Conservation (phyloP, 2,329 filamentous ascomycete species). For the Rutstroemia sp. region DNA sequence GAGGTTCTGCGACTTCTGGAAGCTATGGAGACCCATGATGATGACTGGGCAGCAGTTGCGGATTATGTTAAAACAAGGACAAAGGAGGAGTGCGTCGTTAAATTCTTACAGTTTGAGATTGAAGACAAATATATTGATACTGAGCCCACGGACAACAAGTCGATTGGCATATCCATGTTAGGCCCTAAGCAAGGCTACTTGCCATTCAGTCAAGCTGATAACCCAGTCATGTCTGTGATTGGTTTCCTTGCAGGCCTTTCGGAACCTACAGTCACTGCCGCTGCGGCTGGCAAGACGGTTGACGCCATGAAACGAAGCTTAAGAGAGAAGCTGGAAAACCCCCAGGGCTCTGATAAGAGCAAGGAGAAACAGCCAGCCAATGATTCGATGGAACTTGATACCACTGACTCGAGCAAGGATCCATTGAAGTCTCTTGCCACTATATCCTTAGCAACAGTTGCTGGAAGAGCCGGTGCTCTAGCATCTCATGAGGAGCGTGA, state of each 20-base stretch:
- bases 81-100: conserved; percentile 90
- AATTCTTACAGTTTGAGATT: conserved; percentile 93
- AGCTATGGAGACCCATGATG: conserved; percentile 85
- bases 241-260: conserved; percentile 88
- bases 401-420: conserved; percentile 41
- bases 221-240: conserved; percentile 93
- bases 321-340: conserved; percentile 67
- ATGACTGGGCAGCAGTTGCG: conserved; percentile 90
- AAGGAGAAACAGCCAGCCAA: conserved; percentile 42
- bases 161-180: conserved; percentile 56
- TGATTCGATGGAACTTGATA: conserved; percentile 60
- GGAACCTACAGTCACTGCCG: conserved; percentile 83
- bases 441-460: conserved; percentile 78
- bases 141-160: conserved; percentile 44
- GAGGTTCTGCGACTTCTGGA: conserved; percentile 87
- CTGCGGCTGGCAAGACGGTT: conserved; percentile 80
- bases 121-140: conserved; percentile 94
- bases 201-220: conserved; percentile 87
- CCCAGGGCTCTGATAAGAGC: conserved; percentile 46
- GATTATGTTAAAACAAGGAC: conserved; percentile 89
- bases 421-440: conserved; percentile 53
- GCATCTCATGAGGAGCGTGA: conserved; percentile 95
- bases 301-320: conserved; percentile 78
- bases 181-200: conserved; percentile 70
- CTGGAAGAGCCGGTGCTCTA: conserved; percentile 77